phyloP scores from a whole-genome alignment of 2,329 filamentous ascomycete genomes.

The Teratosphaeria destructans region DNA sequence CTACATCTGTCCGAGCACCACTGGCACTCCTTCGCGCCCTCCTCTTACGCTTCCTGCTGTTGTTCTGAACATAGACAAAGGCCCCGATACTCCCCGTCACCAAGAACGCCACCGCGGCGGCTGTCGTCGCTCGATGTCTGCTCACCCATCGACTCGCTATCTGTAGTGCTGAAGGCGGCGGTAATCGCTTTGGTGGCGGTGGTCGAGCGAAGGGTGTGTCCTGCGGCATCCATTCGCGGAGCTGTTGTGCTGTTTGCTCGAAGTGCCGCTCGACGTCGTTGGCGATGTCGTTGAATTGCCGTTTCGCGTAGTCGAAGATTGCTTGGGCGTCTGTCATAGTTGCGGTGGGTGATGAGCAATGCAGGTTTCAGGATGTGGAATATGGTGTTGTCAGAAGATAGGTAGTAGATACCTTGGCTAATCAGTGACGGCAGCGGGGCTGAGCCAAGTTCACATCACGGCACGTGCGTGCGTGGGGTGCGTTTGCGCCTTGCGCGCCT shows the following conservation, averaged over 20 bases:
- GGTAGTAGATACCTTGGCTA: neutral
- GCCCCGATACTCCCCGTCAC: slow-evolving; percentile 45
- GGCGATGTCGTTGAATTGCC: slow-evolving; percentile 49
- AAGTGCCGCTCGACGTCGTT: slow-evolving; percentile 73
- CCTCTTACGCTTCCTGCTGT: slow-evolving; percentile 50
- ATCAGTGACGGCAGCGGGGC: neutral
- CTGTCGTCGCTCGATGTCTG: slow-evolving; percentile 63
- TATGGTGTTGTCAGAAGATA: neutral
- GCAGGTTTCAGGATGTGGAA: neutral
- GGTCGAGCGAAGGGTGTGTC: slow-evolving; percentile 62
- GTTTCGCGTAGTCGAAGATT: slow-evolving; percentile 25
- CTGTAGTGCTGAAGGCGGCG: slow-evolving; percentile 39
- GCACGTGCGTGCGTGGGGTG: neutral
- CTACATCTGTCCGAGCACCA: slow-evolving; percentile 77
- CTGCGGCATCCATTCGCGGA: slow-evolving; percentile 58
- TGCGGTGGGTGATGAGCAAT: neutral
- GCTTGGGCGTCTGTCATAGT: slow-evolving; percentile 28
- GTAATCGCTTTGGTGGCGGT: slow-evolving; percentile 34
- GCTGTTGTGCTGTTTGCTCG: slow-evolving; percentile 59
- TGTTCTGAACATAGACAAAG: slow-evolving; percentile 51
- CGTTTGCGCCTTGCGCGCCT: neutral
- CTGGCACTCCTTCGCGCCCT: slow-evolving; percentile 69
- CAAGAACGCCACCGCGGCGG: slow-evolving; percentile 58
- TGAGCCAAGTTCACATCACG: neutral
- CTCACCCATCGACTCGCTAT: slow-evolving; percentile 60